Evolutionary conservation across 139 green algal species (phyloP), one percentile per base, ranked within the genome.

Genomic region (Monoraphidium neglectum): DNA sequence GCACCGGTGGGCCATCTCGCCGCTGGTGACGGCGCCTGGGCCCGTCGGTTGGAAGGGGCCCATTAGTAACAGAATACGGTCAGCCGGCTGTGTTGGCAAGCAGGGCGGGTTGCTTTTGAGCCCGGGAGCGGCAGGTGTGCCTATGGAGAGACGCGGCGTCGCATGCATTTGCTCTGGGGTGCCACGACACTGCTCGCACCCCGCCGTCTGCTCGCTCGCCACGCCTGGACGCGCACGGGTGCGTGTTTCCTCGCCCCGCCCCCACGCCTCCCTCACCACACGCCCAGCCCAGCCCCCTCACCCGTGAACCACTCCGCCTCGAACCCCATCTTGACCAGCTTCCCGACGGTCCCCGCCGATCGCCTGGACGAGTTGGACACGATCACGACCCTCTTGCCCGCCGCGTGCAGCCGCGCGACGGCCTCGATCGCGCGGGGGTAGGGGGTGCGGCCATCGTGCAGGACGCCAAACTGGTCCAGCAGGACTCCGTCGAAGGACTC

Each of bases 391-490:
- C 78, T 72, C 32, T 87, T 73, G 12, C 89, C 89, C 0, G 70
- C 43, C 2, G 68, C 82, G 6, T 74, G 35, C 67, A 94, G 71
- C 8, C 71, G n/a, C 18, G 70, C 1, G 35, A 95, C 87, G 3
- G 90, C 90, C 56, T 90, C 83, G 0, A 95, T 77, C 10, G 94
- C 91, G 2, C 75, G 83, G 0, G 89, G 83, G 74, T 95, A 96
- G 0, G 93, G 76, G n/a, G 68, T 65, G 37, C 81, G 63, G 2
- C 94, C 94, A 77, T 98, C 93, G 65, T 98, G 94, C 35, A 98
- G 82, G 21, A 97, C 92, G 21, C 93, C 93, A 84, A 97, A 98
- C 74, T 98, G 94, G 77, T 98, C 94, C 5, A 98, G 83, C 37
- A 98, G 75, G 0, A 91, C 72, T n/a, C 82, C 87, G 66, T 86